These are phyloP conservation scores for Orbilia quercus DNA, from an alignment of 2,329 filamentous ascomycete genomes.

Conservation along the genomic window DNA sequence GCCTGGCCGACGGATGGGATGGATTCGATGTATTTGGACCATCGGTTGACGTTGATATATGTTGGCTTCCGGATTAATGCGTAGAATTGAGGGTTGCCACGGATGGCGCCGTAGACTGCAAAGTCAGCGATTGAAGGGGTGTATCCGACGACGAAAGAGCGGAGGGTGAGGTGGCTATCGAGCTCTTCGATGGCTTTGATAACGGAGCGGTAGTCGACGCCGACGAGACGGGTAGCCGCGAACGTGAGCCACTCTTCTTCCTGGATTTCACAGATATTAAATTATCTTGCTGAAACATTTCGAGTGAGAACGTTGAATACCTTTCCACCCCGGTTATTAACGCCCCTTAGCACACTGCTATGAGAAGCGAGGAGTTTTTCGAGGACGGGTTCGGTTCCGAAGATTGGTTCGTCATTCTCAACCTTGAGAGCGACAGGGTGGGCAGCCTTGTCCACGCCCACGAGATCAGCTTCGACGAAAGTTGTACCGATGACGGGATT, in stretches of 20 bases:
- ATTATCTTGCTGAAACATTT: no score
- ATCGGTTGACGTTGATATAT: conserved; percentile 81
- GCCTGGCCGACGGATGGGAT: conserved; percentile 79
- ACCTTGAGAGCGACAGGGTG: conserved; percentile 59
- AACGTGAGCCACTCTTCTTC: conserved; percentile 70
- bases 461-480: conserved; percentile 58
- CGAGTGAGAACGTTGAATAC: not conserved
- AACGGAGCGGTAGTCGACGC: conserved; percentile 81
- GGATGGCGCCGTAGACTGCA: conserved; percentile 83
- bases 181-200: conserved; percentile 79
- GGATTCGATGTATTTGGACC: conserved; percentile 88
- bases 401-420: conserved; percentile 59
- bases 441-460: conserved; percentile 56
- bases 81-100: conserved; percentile 81
- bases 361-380: conserved; percentile 58
- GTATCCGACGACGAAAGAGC: conserved; percentile 87
- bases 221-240: conserved; percentile 65
- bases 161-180: conserved; percentile 86
- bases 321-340: conserved; percentile 56
- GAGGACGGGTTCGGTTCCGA: conserved; percentile 58
- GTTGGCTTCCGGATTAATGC: conserved; percentile 73
- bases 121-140: conserved; percentile 79
- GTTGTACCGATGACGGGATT: conserved; percentile 57
- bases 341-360: conserved; percentile 55
- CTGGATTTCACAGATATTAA: conserved; percentile 56